These are phyloP conservation scores for Simmondsia chinensis DNA, from an alignment of 148 eudicot genomes.

Conservation along the genomic window DNA sequence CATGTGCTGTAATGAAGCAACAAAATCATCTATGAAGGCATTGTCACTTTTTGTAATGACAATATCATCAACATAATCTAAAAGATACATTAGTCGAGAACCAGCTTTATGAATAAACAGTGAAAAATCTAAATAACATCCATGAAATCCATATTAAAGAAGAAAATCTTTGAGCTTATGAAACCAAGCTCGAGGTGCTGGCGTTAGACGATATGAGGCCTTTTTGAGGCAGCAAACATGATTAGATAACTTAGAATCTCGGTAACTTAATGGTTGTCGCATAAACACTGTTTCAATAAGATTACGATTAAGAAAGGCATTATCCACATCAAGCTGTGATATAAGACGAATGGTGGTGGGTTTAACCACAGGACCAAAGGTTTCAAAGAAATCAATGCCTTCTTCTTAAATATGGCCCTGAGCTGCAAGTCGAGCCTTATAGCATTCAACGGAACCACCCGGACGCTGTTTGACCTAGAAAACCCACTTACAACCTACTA, in stretches of 20 bases:
- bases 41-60: not conserved
- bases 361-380: conserved; percentile 3
- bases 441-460: not conserved
- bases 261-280: conserved; percentile 1
- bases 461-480: not conserved
- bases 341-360: conserved; percentile 1
- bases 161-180: not conserved
- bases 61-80: conserved; percentile 3
- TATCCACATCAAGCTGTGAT: not conserved
- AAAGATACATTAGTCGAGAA: not conserved
- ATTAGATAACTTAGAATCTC: not conserved
- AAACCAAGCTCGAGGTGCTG: conserved; percentile 3
- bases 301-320: not conserved
- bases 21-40: not conserved
- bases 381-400: not conserved
- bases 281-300: not conserved
- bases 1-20: not conserved
- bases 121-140: not conserved
- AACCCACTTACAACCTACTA: not conserved
- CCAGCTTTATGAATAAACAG: not conserved
- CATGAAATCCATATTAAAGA: not conserved
- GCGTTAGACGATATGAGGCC: not conserved
- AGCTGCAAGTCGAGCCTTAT: too few relatives aligned
- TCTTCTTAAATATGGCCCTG: too few relatives aligned
- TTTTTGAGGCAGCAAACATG: not conserved